phyloP scores from a whole-genome alignment of 2,329 filamentous ascomycete species.

The Verticillium klebahnii region DNA sequence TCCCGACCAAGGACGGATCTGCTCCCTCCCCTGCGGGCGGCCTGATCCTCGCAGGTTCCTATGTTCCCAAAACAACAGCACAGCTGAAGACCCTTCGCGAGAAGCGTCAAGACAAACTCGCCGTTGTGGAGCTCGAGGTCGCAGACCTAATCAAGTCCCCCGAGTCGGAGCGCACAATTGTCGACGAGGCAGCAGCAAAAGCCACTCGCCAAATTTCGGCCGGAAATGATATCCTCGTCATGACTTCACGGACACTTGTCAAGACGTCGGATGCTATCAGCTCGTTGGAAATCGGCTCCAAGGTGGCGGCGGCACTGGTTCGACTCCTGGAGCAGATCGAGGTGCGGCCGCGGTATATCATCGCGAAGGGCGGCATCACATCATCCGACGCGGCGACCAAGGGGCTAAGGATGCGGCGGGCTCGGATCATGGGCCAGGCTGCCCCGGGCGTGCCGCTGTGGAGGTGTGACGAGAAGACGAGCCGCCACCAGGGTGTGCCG shows the following conservation, averaged over 20 bases:
- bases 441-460: constrained; percentile 54
- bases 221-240: constrained; percentile 51
- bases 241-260: constrained; percentile 53
- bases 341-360: constrained; percentile 48
- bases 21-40: constrained; percentile 31
- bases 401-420: constrained; percentile 47
- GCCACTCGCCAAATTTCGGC: constrained; percentile 22
- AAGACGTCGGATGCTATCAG: constrained; percentile 36
- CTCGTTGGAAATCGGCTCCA: constrained; percentile 49
- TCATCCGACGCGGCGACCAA: constrained; percentile 55
- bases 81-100: constrained; percentile 14
- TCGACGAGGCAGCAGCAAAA: constrained; percentile 14
- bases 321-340: constrained; percentile 40
- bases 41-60: constrained; percentile 51
- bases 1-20: constrained; percentile 17
- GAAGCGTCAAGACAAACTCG: constrained; percentile 10
- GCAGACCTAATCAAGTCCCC: constrained; percentile 7
- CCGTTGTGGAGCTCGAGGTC: constrained; percentile 14
- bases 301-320: constrained; percentile 46
- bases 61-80: constrained; percentile 55
- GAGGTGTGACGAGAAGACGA: constrained; percentile 49
- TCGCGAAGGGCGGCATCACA: constrained; percentile 57
- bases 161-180: constrained; percentile 3
- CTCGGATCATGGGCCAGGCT: constrained; percentile 52
- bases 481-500: constrained; percentile 44